These are phyloP conservation scores for Trichoderma arundinaceum DNA, from an alignment of 2,329 filamentous ascomycete species.

Conservation along the genomic window DNA sequence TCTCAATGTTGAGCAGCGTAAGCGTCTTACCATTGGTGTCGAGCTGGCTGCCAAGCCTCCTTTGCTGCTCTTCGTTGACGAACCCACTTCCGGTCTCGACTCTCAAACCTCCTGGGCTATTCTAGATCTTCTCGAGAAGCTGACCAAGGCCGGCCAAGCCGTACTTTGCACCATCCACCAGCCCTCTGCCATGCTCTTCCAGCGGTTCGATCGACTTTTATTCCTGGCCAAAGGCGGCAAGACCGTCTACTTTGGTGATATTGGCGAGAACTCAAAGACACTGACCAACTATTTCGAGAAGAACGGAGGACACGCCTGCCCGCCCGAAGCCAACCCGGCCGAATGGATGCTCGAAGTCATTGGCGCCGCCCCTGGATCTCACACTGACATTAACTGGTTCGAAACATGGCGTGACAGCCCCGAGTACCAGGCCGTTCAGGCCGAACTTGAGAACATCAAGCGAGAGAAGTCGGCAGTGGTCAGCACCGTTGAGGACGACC, in stretches of 20 bases:
- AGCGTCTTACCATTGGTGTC: conserved; percentile 91
- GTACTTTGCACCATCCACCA: conserved; percentile 98
- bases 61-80: conserved; percentile 88
- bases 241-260: conserved; percentile 82
- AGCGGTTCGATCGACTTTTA: conserved; percentile 82
- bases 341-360: conserved; percentile 77
- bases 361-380: conserved; percentile 67
- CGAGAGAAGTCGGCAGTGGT: conserved; percentile 48
- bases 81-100: conserved; percentile 93
- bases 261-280: conserved; percentile 71
- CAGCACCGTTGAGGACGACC: conserved; percentile 42
- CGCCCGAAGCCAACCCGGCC: conserved; percentile 74
- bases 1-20: conserved; percentile 72
- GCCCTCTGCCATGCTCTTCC: conserved; percentile 93
- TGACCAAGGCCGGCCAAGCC: conserved; percentile 86
- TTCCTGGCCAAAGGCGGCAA: conserved; percentile 77
- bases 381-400: conserved; percentile 70
- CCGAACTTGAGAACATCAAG: conserved; percentile 63
- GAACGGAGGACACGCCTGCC: conserved; percentile 70
- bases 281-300: conserved; percentile 78
- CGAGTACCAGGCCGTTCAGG: conserved; percentile 61
- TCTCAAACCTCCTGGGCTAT: conserved; percentile 95
- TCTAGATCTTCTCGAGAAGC: conserved; percentile 82
- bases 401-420: conserved; percentile 64
- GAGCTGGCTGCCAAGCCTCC: conserved; percentile 92